Evolutionary conservation across 441 rosid genomes (phyloP).

Genomic region (Syzygium syzygioides): DNA sequence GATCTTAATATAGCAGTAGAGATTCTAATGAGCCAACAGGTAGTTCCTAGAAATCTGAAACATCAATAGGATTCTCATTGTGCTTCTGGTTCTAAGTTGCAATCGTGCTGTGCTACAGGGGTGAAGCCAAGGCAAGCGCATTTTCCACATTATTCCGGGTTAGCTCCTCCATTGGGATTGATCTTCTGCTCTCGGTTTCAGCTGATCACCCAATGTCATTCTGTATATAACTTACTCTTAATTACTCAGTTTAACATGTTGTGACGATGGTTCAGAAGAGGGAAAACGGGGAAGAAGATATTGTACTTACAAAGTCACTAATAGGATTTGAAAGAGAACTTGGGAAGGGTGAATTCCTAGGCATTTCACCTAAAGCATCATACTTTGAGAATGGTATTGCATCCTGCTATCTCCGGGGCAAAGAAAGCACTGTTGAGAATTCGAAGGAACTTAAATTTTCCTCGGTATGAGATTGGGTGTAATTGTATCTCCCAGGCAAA

Average conservation of each 20-base stretch:
- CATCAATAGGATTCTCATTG: neutral
- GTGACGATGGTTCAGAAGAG: slow-evolving; percentile 18
- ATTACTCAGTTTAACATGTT: neutral
- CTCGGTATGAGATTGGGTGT: neutral
- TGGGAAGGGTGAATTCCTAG: neutral
- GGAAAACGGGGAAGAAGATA: slow-evolving; percentile 7
- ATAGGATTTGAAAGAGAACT: neutral
- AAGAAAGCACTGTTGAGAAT: neutral
- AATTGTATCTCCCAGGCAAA: neutral
- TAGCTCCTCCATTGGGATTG: neutral
- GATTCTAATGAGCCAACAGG: slow-evolving; percentile 95
- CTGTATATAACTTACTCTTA: neutral
- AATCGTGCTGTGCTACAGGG: neutral
- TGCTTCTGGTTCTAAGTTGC: neutral
- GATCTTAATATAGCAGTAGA: slow-evolving; percentile 87
- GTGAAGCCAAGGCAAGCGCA: neutral
- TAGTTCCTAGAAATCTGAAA: neutral
- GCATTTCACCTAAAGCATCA: neutral
- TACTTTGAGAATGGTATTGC: neutral
- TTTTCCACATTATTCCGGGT: neutral
- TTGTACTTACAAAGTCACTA: neutral
- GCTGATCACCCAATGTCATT: neutral
- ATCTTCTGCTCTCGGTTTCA: neutral
- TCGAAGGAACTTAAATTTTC: neutral
- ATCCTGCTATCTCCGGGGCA: neutral